phyloP scores from a whole-genome alignment of 2,329 filamentous ascomycete species.

The Sporothrix mexicana region DNA sequence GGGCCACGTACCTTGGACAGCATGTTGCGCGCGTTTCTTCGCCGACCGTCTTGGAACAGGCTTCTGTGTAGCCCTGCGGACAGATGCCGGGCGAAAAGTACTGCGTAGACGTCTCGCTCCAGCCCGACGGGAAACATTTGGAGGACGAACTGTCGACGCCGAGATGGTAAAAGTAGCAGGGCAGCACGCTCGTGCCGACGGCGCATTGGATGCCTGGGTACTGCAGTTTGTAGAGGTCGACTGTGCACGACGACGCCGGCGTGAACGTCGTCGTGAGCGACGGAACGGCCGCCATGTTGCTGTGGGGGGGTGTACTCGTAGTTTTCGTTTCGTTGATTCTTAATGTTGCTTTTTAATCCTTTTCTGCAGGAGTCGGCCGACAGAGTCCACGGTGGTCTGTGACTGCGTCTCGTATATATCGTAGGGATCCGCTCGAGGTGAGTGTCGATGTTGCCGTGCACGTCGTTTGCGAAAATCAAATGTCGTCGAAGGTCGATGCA shows the following conservation, averaged over 20 bases:
- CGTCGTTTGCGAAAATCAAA: too few relatives aligned
- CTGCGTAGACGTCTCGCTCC: neutral
- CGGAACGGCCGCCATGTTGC: neutral
- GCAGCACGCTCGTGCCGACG: neutral
- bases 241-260: slow-evolving; percentile 28
- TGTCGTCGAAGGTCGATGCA: too few relatives aligned
- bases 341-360: neutral
- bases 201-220: neutral
- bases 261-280: slow-evolving; percentile 33
- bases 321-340: neutral
- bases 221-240: slow-evolving; percentile 23
- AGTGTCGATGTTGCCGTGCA: too few relatives aligned
- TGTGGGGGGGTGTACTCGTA: neutral
- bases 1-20: slow-evolving; percentile 29
- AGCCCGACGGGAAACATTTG: slow-evolving; percentile 27
- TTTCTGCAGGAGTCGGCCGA: neutral
- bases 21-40: slow-evolving; percentile 31
- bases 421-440: neutral
- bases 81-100: slow-evolving; percentile 36
- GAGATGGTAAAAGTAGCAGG: slow-evolving; percentile 31
- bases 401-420: neutral
- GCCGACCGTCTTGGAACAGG: neutral
- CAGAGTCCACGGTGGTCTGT: neutral
- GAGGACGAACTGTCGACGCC: slow-evolving; percentile 22
- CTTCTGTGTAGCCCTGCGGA: slow-evolving; percentile 31